phyloP scores from a whole-genome alignment of 164 flowering plant genomes.

The Magnolia kwangsiensis region DNA sequence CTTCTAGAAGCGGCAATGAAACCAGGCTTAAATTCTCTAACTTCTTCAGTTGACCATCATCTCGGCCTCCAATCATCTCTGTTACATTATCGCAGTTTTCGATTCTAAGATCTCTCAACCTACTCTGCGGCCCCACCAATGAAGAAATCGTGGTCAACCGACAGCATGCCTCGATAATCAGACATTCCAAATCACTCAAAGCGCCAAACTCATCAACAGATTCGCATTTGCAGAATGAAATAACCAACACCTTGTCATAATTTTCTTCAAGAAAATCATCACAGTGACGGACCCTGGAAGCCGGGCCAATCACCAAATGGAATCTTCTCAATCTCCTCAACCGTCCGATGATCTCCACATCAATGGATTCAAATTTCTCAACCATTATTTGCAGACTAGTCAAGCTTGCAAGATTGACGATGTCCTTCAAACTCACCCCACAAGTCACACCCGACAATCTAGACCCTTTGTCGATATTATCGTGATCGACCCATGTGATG shows the following conservation, averaged over 20 bases:
- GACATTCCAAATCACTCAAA: constrained; percentile 7
- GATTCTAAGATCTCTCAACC: constrained; percentile 1
- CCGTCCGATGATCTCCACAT: background rate
- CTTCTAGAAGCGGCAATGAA: constrained; percentile 2
- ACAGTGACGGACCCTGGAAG: background rate
- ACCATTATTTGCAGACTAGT: constrained; percentile 10
- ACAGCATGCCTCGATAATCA: background rate
- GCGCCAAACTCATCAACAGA: background rate
- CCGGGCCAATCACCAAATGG: background rate
- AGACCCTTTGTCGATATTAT: background rate
- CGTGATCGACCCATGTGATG: background rate
- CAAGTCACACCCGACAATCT: background rate
- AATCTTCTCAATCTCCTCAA: constrained; percentile 7
- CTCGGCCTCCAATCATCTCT: background rate
- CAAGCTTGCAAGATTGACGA: background rate
- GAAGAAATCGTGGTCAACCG: background rate
- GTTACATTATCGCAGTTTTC: background rate
- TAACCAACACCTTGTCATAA: constrained; percentile 1
- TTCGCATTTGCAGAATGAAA: background rate
- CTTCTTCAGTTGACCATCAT: background rate
- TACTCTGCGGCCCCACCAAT: background rate
- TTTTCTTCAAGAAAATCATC: background rate
- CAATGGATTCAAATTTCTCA: constrained; percentile 4
- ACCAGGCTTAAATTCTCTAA: constrained; percentile 1
- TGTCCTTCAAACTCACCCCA: background rate